These are phyloP conservation scores for Zasmidium citrigriseum DNA, from an alignment of 2,329 filamentous ascomycete genomes.

Conservation along the genomic window DNA sequence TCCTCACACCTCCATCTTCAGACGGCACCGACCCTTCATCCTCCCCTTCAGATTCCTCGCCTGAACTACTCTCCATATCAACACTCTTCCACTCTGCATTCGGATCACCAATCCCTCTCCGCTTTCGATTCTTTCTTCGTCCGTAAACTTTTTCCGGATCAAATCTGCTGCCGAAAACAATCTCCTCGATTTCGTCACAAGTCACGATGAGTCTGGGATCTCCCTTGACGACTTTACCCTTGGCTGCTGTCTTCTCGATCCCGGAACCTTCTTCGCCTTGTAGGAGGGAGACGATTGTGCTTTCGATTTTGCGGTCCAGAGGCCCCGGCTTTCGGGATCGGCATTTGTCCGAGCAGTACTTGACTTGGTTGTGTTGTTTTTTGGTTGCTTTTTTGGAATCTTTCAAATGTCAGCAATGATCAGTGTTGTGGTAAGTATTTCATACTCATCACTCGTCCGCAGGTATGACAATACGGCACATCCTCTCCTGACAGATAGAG, in stretches of 20 bases:
- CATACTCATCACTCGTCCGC: conserved; percentile 56
- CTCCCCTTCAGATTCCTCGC: conserved; percentile 14
- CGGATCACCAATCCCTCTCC: conserved; percentile 40
- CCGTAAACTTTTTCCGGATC: conserved; percentile 51
- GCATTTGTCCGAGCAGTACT: conserved; percentile 61
- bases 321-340: conserved; percentile 47
- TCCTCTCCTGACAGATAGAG: conserved; percentile 54
- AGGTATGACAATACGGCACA: conserved; percentile 59
- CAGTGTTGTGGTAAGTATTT: background rate
- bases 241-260: conserved; percentile 35
- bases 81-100: conserved; percentile 44
- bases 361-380: conserved; percentile 41
- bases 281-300: conserved; percentile 47
- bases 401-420: background rate
- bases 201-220: conserved; percentile 53
- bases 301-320: conserved; percentile 55
- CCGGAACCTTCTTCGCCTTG: conserved; percentile 36
- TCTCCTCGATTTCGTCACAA: conserved; percentile 52
- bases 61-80: conserved; percentile 42
- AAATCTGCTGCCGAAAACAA: conserved; percentile 50
- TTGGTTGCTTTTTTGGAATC: conserved; percentile 23
- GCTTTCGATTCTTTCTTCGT: conserved; percentile 48
- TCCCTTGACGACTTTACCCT: conserved; percentile 47
- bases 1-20: conserved; percentile 19
- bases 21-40: conserved; percentile 17